Evolutionary conservation across 371 early-diverging fungal species (phyloP), one percentile per base, ranked within the genome.

Genomic region (Rhizopus arrhizus): DNA sequence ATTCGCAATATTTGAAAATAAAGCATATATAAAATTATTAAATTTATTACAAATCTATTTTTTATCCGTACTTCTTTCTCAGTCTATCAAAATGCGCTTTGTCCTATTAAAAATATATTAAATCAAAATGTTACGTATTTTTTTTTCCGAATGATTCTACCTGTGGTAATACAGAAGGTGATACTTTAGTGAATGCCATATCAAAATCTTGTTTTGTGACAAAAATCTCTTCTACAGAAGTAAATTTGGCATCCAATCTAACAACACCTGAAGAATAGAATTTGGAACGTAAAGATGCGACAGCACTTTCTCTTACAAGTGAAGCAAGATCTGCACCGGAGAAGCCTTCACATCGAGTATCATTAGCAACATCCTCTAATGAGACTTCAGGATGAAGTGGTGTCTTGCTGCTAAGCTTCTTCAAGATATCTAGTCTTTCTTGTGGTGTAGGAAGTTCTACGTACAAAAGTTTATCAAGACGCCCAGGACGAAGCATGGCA

Each of bases 401-500:
- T 0, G 95, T 95, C 58, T 87, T 87, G 42, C 78, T 83, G 5
- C 92, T 84, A 22, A 96, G 75, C 9, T 96, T 93, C 10, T 77
- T 82, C 48, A 99, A 70, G 49, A 99, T 98, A 48, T 96, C 95
- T 10, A 78, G 70, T n/a, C 99, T 85, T 71, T 96, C 97, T 5
- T 64, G 68, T 15, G 87, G 80, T 4, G 86, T 84, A 5, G 99
- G 99, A 43, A 98, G 73, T 65, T 94, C 95, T 1, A 99, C 98
- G 71, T 98, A 97, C 13, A 99, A 83, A 6, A 96, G 74, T 68
- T 97, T 99, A 74, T 99, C 99, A 56, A 99, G 77, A 61, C 99
- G 90, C n/a, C 99, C 99, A 13, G 99, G 99, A 43, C 99, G 88
- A 36, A 99, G 80, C 83, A 99, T 87, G 22, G 99, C 99, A 6